Evolutionary conservation across 495 filamentous ascomycete species (phyloP), one percentile per base, ranked within the genome.

Genomic region (Xylaria scruposa): DNA sequence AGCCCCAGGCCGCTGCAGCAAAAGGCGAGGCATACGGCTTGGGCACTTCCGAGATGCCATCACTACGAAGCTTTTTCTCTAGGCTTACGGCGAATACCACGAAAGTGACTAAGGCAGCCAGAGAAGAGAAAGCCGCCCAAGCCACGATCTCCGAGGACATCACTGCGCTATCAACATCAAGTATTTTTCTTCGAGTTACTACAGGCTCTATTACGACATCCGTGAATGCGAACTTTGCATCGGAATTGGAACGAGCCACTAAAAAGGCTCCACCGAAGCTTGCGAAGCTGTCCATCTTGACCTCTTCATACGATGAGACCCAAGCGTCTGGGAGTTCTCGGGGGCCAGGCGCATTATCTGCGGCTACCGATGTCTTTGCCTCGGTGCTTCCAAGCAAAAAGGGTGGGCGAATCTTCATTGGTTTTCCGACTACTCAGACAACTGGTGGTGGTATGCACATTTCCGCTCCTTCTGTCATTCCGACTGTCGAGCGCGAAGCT

Each of bases 401-500:
- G 73, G 89, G 90, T 56, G 97, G 97, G 31, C 89, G 91, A 64
- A 90, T 99, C 42, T 99, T 98, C 78, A 99, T 99, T 75, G 97
- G 97, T 1, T 98, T 98, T 79, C 95, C 96, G 31, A 99, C 97
- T 4, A 92, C 93, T 59, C 97, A 99, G 81, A 99, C 97, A 1
- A 99, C 97, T 3, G 94, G 94, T 33, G 90, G 95, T 15, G 92
- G 94, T 42, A 93, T 94, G 75, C 97, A 99, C 81, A 92, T 99
- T n/a, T 97, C 94, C n/a, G 97, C 97, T 1, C 95, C 95, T 8
- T 97, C 95, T 19, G 91, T 98, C 49, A 98, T 99, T 72, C 97
- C 97, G 3, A 99, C 97, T 0, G 97, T 98, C n/a, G 97, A 99
- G 83, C 89, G 97, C 68, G 97, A 99, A 80, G 94, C 91, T 63